phyloP scores from a whole-genome alignment of 2,329 filamentous ascomycete species.

The Colletotrichum liaoningense region DNA sequence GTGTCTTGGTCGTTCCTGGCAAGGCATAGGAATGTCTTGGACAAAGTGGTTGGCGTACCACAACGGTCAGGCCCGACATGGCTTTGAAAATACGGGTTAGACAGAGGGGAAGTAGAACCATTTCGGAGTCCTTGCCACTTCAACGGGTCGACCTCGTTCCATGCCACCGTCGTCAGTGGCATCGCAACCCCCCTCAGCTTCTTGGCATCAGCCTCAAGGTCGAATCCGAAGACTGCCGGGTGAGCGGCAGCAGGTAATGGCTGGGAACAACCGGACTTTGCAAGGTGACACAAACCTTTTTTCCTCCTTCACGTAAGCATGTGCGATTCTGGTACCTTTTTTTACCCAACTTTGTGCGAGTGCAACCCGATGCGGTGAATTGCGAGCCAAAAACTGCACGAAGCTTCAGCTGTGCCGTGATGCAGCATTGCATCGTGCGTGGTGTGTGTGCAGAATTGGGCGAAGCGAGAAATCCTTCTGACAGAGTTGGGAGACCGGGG shows the following conservation, averaged over 20 bases:
- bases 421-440: slow-evolving; percentile 8
- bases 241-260: neutral
- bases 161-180: neutral
- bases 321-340: slow-evolving; percentile 5
- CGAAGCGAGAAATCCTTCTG: neutral
- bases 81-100: neutral
- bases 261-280: neutral
- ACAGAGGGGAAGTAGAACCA: neutral
- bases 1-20: slow-evolving; percentile 15
- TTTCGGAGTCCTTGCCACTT: neutral
- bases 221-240: neutral
- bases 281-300: neutral
- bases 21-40: slow-evolving; percentile 2
- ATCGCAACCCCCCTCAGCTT: slow-evolving; percentile 2
- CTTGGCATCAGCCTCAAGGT: slow-evolving; percentile 17
- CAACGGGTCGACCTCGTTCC: neutral
- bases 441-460: neutral
- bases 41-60: neutral
- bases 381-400: neutral
- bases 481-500: neutral
- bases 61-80: neutral
- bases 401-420: slow-evolving; percentile 9
- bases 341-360: neutral
- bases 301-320: neutral
- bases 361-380: slow-evolving; percentile 18